Base-by-base conservation (phyloP, 2,329 filamentous ascomycete genomes). In the Fusarium sp. region DNA sequence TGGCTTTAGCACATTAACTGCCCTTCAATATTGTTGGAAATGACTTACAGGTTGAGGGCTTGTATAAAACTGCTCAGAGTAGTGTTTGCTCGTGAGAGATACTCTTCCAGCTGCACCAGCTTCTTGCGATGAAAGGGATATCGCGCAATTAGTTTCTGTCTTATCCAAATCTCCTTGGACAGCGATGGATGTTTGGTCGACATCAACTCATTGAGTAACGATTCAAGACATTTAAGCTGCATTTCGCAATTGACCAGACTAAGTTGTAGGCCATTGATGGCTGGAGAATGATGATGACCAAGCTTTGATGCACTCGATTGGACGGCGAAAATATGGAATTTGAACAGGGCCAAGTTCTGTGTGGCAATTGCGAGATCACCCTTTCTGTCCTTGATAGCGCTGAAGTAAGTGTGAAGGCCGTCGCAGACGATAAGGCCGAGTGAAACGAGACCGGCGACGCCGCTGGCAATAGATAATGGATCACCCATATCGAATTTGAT, bases 121-220 rank as follows among this genome's bases (percentile, higher is more conserved):
- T 54, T 54, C 24, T 28, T 54, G 24, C 24, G 18, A 17, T 54
- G 10, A 26, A 54, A 54, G 1, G 51, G 34, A 28, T 54, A 54
- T 10, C 51, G 51, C 5, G 20, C 10, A 5, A 38, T 13, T 0
- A 54, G 13, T 9, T n/a, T 54, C 34, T 28, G 51, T 0, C 0
- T 28, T 28, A 1, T 36, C 51, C 32, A 38, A 13, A 17, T 7
- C 2, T 18, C 10, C 14, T 28, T 54, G 9, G 9, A 0, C 6
- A 15, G 0, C 0, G 30, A 24, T 0, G 4, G 6, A 11, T 51
- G 0, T 8, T 51, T 1, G 1, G 8, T 2, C 0, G 17, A n/a
- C 30, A 4, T 0, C 1, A 38, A 13, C 10, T 54, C 34, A 1
- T 28, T 13, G 0, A 54, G 24, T 0, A 54, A 22, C 0, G 2